These are phyloP conservation scores for Yamadazyma diddensiae DNA, from an alignment of 1,139 yeast genomes.

Conservation along the genomic window DNA sequence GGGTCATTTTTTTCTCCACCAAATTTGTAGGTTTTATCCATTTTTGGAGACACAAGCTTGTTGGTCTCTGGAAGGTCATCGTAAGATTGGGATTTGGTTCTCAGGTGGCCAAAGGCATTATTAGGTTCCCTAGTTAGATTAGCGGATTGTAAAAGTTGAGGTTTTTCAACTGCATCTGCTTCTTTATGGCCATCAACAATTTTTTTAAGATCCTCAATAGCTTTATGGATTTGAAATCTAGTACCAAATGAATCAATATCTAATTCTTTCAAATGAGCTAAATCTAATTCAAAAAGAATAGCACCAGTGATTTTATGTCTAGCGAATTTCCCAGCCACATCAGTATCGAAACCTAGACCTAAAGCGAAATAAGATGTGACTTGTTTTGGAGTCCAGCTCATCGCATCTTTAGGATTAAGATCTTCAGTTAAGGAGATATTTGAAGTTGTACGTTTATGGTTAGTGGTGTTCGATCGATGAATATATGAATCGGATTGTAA, in stretches of 20 bases:
- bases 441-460: constrained; percentile 17
- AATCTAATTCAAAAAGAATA: constrained; percentile 79
- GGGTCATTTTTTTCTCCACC: constrained; percentile 17
- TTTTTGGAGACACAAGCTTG: constrained; percentile 7
- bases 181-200: constrained; percentile 10
- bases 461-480: constrained; percentile 5
- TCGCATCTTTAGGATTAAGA: constrained; percentile 49
- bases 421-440: constrained; percentile 27
- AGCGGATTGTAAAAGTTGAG: background rate
- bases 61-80: constrained; percentile 36
- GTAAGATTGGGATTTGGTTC: constrained; percentile 36
- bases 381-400: constrained; percentile 81
- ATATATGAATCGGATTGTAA: constrained; percentile 37
- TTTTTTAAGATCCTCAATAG: constrained; percentile 67
- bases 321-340: constrained; percentile 73
- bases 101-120: constrained; percentile 10
- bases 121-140: constrained; percentile 8
- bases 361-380: constrained; percentile 72
- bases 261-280: constrained; percentile 82
- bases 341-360: constrained; percentile 68
- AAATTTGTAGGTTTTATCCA: constrained; percentile 19
- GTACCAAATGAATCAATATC: constrained; percentile 95
- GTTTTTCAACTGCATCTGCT: background rate
- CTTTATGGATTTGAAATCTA: constrained; percentile 85
- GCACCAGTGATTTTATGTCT: constrained; percentile 87